phyloP scores from a whole-genome alignment of 352 stramenopile species.

The Pythium rishiriense region DNA sequence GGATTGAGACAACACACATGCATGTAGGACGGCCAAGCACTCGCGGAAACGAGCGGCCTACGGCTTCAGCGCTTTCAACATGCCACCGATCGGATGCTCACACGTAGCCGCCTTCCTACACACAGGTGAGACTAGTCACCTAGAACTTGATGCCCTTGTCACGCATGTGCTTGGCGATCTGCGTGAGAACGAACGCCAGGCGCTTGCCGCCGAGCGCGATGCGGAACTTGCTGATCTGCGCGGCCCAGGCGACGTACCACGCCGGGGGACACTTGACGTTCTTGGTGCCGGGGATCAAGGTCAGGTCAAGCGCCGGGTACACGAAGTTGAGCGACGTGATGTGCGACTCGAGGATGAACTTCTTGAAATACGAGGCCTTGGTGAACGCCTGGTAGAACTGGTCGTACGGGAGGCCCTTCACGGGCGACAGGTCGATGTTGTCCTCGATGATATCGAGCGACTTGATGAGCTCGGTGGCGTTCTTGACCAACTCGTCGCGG shows the following conservation, averaged over 20 bases:
- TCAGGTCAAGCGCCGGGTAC: conserved; percentile 32
- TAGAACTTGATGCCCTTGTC: conserved; percentile 9
- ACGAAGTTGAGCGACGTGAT: conserved; percentile 19
- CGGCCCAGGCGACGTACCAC: conserved; percentile 34
- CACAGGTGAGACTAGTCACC: too few species aligned
- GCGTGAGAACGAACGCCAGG: conserved; percentile 30
- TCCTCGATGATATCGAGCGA: conserved; percentile 20
- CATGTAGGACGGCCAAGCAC: too few species aligned
- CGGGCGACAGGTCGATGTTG: conserved; percentile 17
- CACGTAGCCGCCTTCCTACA: too few species aligned
- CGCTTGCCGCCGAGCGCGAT: conserved; percentile 31
- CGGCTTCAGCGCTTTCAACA: too few species aligned
- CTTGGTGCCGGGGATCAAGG: conserved; percentile 21
- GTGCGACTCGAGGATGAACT: conserved; percentile 34
- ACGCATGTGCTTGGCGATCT: conserved; percentile 29
- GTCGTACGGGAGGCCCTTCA: conserved; percentile 20
- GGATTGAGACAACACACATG: too few species aligned
- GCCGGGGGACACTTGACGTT: conserved; percentile 38
- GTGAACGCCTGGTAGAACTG: conserved; percentile 25
- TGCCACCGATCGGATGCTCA: too few species aligned
- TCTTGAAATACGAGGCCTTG: conserved; percentile 22
- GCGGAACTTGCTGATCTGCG: conserved; percentile 26
- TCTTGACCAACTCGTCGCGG: conserved; percentile 28
- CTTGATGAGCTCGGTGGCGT: conserved; percentile 47
- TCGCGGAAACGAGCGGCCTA: too few species aligned